A percentile compares a stretch with the other conserved stretches of the same genome.
Conservation (phyloP, 73 alveolate genomes). For the Symbiodinium natans region DNA sequence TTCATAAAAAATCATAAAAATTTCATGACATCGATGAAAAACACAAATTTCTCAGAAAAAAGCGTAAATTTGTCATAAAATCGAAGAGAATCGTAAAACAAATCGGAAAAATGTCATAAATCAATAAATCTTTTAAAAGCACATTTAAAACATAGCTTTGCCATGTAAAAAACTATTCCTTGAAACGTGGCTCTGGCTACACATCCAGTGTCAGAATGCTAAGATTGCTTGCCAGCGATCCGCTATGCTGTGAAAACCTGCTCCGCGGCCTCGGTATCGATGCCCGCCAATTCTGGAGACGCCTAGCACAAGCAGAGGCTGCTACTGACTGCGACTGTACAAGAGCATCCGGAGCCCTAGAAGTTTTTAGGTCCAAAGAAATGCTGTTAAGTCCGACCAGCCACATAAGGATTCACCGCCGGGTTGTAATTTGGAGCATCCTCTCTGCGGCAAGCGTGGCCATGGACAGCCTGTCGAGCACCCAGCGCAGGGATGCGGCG, state of each 20-base stretch:
- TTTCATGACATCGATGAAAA: too few relatives aligned
- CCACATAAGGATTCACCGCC: neutral
- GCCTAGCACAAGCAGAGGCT: neutral
- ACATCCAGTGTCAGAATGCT: too few relatives aligned
- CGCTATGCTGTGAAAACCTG: neutral
- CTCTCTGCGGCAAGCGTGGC: neutral
- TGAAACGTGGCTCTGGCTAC: too few relatives aligned
- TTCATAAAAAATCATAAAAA: too few relatives aligned
- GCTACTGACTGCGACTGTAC: neutral
- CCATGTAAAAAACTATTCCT: too few relatives aligned
- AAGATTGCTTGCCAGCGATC: neutral
- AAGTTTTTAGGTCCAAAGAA: neutral
- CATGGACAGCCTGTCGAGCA: neutral
- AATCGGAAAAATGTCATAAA: too few relatives aligned
- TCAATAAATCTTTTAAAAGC: too few relatives aligned
- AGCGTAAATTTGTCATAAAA: too few relatives aligned
- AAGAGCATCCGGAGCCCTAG: neutral
- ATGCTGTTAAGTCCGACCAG: neutral
- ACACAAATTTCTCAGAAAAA: too few relatives aligned
- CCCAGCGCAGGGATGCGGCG: neutral
- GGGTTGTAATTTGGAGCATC: neutral
- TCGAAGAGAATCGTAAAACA: too few relatives aligned
- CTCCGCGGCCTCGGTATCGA: slow-evolving; percentile 17
- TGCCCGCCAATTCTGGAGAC: neutral
- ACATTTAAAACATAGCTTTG: too few relatives aligned